These are phyloP conservation scores for Cornus suecica DNA, from an alignment of 148 eudicot genomes.

Conservation along the genomic window DNA sequence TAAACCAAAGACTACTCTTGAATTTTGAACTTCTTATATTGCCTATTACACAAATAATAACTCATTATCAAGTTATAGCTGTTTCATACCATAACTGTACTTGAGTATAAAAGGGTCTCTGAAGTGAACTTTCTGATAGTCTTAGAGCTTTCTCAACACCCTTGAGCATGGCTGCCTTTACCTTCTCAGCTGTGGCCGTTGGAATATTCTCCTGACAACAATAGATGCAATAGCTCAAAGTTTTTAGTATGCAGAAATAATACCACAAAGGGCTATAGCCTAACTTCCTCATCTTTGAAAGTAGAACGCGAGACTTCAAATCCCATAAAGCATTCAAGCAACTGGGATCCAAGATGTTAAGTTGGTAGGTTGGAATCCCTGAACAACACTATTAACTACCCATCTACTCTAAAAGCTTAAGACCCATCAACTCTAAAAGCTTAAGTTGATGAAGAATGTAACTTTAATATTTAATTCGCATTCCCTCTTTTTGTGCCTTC, in stretches of 20 bases:
- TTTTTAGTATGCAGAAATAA: too few species aligned
- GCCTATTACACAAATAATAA: not conserved
- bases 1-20: not conserved
- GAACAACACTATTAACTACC: too few species aligned
- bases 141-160: constrained; percentile 86
- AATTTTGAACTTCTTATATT: not conserved
- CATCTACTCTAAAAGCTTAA: too few species aligned
- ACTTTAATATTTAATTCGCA: too few species aligned
- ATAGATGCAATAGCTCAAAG: not conserved
- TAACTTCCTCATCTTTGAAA: too few species aligned
- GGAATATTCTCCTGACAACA: constrained; percentile 84
- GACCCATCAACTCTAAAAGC: too few species aligned
- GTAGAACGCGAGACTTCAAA: too few species aligned
- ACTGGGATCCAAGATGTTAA: not conserved
- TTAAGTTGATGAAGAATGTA: too few species aligned
- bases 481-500: too few species aligned
- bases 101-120: constrained; percentile 65
- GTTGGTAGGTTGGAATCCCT: not conserved
- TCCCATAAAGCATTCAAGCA: not conserved
- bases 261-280: too few species aligned
- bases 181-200: constrained; percentile 73
- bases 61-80: not conserved
- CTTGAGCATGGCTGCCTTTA: constrained; percentile 72
- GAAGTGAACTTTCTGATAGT: constrained; percentile 54
- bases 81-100: constrained; percentile 77